Evolutionary conservation across 306 rosid genomes (phyloP), one percentile per base, ranked within the genome.

Genomic region (Glycyrrhiza uralensis): DNA sequence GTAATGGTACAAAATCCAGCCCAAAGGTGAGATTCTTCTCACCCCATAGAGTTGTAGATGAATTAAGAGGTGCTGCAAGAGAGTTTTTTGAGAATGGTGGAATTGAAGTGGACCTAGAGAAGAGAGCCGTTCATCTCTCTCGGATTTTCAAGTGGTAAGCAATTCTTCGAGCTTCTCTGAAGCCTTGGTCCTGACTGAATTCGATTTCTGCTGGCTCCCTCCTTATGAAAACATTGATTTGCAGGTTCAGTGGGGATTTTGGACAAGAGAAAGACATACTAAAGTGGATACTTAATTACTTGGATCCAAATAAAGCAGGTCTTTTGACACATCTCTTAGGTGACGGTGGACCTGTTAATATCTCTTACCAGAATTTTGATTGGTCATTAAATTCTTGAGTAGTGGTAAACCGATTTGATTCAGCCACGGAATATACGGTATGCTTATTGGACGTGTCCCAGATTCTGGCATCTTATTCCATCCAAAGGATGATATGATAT

Each of bases 241-340:
- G 88, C 91, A 94, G 98, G 98, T 89, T 80, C 57, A 71, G 58
- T 51, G 87, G 70, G 42, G 99, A 95, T 80, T 91, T 95, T 81
- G 97, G 90, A 66, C 80, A 58, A 10, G 99, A 88, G 11, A 91
- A 86, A 56, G 93, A 85, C 2, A 80, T 95, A 15, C 47, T 91
- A 1, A 85, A 60, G 86, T 95, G 99, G 97, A 60, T 88, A 32
- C 74, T 95, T 49, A 80, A 64, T 51, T 95, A 85, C 80, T 81
- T 88, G 86, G 82, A 87, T 61, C 90, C 96, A 68, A 89, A 84
- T 47, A 88, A 87, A 81, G 87, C 99, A 5, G 99, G 99, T n/a
- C 86, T 89, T 54, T 76, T 91, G 88, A 85, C 96, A 24, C 99
- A 95, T 84, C 90, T 95, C 39, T 26, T 91, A 83, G 76, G 83